phyloP scores from a whole-genome alignment of 306 rosid genomes.

The Castanea mollissima region DNA sequence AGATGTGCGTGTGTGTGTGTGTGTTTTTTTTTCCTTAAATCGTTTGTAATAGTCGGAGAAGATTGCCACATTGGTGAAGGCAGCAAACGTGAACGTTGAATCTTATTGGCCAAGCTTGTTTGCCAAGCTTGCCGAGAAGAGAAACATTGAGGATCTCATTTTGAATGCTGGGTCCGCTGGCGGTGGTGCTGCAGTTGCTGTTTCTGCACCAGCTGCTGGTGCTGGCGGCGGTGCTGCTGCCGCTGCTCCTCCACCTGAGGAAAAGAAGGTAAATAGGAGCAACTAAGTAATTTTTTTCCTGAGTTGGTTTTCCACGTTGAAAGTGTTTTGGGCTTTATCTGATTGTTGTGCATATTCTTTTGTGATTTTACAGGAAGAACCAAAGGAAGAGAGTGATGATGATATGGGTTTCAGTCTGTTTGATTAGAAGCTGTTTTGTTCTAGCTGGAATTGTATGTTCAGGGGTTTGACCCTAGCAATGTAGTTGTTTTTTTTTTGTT shows the following conservation, averaged over 20 bases:
- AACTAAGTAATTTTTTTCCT: background rate
- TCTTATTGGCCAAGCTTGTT: slow-evolving; percentile 69
- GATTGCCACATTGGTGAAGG: slow-evolving; percentile 51
- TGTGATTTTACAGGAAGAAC: slow-evolving; percentile 51
- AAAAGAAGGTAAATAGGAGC: slow-evolving; percentile 58
- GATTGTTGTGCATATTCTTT: slow-evolving; percentile 3
- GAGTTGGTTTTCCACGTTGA: background rate
- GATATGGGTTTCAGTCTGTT: slow-evolving; percentile 78
- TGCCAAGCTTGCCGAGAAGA: slow-evolving; percentile 76
- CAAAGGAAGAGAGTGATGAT: slow-evolving; percentile 71
- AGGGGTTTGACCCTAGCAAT: slow-evolving; percentile 3
- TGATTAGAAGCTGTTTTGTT: slow-evolving; percentile 39
- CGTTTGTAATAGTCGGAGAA: slow-evolving; percentile 58
- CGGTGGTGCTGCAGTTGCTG: slow-evolving; percentile 52
- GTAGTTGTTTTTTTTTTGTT: slow-evolving; percentile 9
- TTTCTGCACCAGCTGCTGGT: slow-evolving; percentile 40
- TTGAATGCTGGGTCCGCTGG: slow-evolving; percentile 64
- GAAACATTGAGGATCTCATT: slow-evolving; percentile 61
- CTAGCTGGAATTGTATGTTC: slow-evolving; percentile 5
- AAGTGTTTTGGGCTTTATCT: background rate
- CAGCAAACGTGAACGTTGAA: slow-evolving; percentile 55
- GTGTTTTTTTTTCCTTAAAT: slow-evolving; percentile 24
- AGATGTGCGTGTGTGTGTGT: background rate
- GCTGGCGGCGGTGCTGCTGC: slow-evolving; percentile 45
- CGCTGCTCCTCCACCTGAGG: slow-evolving; percentile 58